Conservation (phyloP, 176 grass and related monocot genomes). For the Oryza meyeriana region DNA sequence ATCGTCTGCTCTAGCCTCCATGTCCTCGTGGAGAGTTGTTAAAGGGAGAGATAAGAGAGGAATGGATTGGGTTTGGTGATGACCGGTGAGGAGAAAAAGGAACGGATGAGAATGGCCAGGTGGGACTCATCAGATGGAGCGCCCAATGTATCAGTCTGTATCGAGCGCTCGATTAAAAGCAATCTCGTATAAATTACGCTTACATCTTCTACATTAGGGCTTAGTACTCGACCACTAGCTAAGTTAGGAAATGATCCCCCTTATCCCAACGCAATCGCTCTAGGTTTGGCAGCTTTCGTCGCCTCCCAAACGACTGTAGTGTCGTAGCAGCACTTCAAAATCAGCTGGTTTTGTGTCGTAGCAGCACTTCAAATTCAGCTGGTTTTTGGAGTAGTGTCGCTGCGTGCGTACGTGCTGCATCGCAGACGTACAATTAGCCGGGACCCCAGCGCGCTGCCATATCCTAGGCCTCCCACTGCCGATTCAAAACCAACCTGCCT, state of each 20-base stretch:
- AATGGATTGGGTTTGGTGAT: too few species aligned
- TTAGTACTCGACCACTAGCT: neutral
- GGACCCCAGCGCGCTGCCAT: neutral
- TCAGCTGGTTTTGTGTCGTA: neutral
- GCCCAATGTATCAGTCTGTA: too few species aligned
- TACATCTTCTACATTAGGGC: neutral
- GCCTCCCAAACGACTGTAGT: neutral
- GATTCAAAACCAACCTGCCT: constrained; percentile 37
- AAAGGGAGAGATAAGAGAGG: too few species aligned
- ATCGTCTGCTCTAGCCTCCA: too few species aligned
- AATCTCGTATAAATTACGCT: neutral
- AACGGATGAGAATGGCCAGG: too few species aligned
- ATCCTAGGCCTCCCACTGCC: neutral
- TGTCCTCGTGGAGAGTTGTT: too few species aligned
- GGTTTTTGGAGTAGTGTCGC: neutral
- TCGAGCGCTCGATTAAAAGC: too few species aligned
- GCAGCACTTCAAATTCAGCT: constrained; percentile 7
- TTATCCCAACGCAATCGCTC: neutral
- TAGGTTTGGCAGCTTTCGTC: neutral
- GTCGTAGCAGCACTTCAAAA: constrained; percentile 10
- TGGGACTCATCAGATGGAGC: too few species aligned
- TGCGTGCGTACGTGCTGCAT: neutral
- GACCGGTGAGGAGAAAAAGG: too few species aligned
- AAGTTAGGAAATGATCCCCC: neutral
- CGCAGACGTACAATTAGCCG: constrained; percentile 26